A percentile compares a stretch with the other conserved stretches of the same genome.
Conservation (phyloP, 2,329 filamentous ascomycete genomes). For the Monilinia vaccinii-corymbosi region DNA sequence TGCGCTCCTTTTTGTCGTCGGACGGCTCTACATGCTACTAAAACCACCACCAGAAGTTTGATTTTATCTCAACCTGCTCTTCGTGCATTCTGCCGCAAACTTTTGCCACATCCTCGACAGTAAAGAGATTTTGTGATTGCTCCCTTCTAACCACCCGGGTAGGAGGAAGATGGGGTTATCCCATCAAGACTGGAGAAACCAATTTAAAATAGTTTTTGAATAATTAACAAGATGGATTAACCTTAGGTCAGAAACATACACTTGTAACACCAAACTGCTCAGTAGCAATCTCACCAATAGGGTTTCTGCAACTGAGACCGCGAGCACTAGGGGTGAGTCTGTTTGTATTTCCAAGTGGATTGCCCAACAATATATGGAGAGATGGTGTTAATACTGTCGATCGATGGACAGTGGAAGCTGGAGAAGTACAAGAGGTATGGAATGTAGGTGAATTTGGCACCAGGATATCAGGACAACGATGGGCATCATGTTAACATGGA, state of each 20-base stretch:
- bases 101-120: not conserved
- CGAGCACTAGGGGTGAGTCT: constrained; percentile 11
- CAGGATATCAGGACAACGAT: not conserved
- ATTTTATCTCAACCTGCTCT: too few species aligned
- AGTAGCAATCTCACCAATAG: constrained; percentile 16
- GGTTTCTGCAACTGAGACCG: constrained; percentile 11
- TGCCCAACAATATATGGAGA: constrained; percentile 20
- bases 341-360: constrained; percentile 18
- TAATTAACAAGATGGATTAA: too few species aligned
- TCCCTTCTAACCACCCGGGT: too few species aligned
- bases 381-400: constrained; percentile 12
- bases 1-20: too few species aligned
- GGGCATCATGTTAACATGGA: not conserved
- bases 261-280: constrained; percentile 18
- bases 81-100: not conserved
- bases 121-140: not conserved
- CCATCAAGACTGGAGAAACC: too few species aligned
- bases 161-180: too few species aligned
- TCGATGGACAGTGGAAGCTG: constrained; percentile 1
- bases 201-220: too few species aligned
- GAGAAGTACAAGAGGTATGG: constrained; percentile 1
- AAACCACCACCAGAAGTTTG: too few species aligned
- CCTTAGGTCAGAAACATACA: constrained; percentile 18
- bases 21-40: too few species aligned
- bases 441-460: not conserved